A percentile compares a stretch with the other conserved stretches of the same genome.
Conservation (phyloP, 2,329 filamentous ascomycete genomes). For the Chaetomium olivaceum region DNA sequence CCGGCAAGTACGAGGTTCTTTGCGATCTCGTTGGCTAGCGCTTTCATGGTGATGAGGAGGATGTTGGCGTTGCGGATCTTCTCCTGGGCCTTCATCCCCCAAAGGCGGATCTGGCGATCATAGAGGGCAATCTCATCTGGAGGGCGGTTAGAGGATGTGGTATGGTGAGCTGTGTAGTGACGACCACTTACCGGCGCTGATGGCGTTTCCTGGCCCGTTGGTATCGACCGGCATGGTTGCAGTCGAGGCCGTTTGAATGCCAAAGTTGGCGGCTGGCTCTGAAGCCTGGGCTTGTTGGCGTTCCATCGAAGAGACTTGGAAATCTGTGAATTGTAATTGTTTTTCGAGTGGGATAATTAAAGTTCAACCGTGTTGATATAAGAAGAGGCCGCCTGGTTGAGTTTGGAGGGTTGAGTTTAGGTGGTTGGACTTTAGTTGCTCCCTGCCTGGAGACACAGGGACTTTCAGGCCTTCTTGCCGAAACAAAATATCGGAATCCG, state of each 20-base stretch:
- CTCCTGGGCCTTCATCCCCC: slow-evolving; percentile 94
- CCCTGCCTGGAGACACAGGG: neutral
- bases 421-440: neutral
- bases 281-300: neutral
- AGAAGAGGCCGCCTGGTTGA: neutral
- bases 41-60: slow-evolving; percentile 83
- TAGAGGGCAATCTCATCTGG: slow-evolving; percentile 95
- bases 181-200: slow-evolving; percentile 37
- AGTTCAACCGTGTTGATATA: neutral
- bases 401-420: neutral
- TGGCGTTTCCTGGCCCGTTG: slow-evolving; percentile 31
- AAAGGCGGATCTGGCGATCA: slow-evolving; percentile 94
- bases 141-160: slow-evolving; percentile 8
- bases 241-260: neutral
- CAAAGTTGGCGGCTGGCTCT: neutral
- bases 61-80: slow-evolving; percentile 88
- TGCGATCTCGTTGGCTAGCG: slow-evolving; percentile 88
- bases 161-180: neutral
- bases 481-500: neutral
- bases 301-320: slow-evolving; percentile 8
- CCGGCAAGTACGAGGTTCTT: slow-evolving; percentile 97
- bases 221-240: slow-evolving; percentile 13
- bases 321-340: neutral
- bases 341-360: neutral
- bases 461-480: neutral